A percentile compares a stretch with the other conserved stretches of the same genome.
Conservation (phyloP, 148 eudicot genomes). For the Suaeda aralocaspica region DNA sequence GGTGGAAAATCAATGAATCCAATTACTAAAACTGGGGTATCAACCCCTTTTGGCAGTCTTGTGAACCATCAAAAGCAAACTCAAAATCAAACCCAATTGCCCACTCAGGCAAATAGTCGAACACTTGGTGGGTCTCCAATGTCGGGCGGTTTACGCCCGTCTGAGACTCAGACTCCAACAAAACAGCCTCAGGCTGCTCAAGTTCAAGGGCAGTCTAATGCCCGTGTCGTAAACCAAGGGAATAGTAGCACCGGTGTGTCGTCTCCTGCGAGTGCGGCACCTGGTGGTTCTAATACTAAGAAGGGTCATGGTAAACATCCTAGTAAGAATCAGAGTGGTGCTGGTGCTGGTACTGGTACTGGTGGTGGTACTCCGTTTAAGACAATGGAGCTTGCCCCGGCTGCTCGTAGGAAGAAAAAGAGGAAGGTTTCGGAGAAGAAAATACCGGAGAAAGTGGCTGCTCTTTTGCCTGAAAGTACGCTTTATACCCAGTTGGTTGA, state of each 20-base stretch:
- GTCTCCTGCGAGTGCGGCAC: constrained; percentile 39
- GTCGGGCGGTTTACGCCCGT: constrained; percentile 40
- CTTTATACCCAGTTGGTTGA: constrained; percentile 72
- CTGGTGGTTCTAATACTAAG: constrained; percentile 38
- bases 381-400: constrained; percentile 87
- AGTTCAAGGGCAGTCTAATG: constrained; percentile 29
- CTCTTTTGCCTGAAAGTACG: constrained; percentile 75
- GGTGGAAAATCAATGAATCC: no score
- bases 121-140: constrained; percentile 41
- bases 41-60: no score
- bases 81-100: no score
- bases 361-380: constrained; percentile 55
- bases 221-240: constrained; percentile 29
- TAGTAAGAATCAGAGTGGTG: constrained; percentile 45
- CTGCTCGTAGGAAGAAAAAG: constrained; percentile 69
- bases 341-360: constrained; percentile 43
- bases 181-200: constrained; percentile 32
- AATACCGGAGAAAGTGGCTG: constrained; percentile 65
- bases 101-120: constrained; percentile 34
- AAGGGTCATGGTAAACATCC: constrained; percentile 46
- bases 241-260: constrained; percentile 29
- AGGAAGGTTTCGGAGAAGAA: constrained; percentile 56
- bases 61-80: no score
- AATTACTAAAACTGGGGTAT: no score
- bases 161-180: constrained; percentile 44